A percentile compares a stretch with the other conserved stretches of the same genome.
phyloP scores from a whole-genome alignment of 306 rosid genomes.

The Gastrolobium bilobum region DNA sequence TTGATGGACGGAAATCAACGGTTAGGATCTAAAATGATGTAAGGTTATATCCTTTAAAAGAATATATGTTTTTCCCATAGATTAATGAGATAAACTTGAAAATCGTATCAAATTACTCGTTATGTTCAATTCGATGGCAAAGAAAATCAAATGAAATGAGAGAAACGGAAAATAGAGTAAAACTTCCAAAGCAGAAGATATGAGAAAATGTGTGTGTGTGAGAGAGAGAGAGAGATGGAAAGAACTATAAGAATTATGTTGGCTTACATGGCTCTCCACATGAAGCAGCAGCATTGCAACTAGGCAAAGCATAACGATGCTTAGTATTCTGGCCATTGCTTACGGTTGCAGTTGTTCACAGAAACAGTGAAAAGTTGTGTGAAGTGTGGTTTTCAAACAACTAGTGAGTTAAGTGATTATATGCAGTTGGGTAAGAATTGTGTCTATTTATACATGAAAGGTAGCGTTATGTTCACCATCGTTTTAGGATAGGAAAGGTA shows the following conservation, averaged over 20 bases:
- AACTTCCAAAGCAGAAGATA: background rate
- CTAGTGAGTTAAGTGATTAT: background rate
- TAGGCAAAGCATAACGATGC: slow-evolving; percentile 20
- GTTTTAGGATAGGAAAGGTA: background rate
- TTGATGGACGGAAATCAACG: no score
- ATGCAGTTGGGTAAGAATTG: no score
- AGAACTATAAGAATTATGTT: background rate
- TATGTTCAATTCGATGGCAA: background rate
- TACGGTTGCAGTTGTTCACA: background rate
- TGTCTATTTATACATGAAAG: no score
- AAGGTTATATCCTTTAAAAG: no score
- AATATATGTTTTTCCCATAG: no score
- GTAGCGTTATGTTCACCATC: background rate
- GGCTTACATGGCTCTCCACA: slow-evolving; percentile 61
- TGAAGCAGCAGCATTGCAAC: slow-evolving; percentile 42
- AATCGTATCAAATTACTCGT: no score
- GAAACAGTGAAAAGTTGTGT: slow-evolving; percentile 9
- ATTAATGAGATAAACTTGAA: no score
- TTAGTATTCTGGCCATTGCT: slow-evolving; percentile 52
- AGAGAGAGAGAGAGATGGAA: background rate
- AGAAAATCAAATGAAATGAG: background rate
- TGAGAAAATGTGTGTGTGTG: background rate
- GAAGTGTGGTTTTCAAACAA: slow-evolving; percentile 7
- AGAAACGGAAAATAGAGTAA: background rate
- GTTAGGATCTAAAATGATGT: no score